Conservation (phyloP, 2,329 filamentous ascomycete genomes). For the Aureobasidium sp. region DNA sequence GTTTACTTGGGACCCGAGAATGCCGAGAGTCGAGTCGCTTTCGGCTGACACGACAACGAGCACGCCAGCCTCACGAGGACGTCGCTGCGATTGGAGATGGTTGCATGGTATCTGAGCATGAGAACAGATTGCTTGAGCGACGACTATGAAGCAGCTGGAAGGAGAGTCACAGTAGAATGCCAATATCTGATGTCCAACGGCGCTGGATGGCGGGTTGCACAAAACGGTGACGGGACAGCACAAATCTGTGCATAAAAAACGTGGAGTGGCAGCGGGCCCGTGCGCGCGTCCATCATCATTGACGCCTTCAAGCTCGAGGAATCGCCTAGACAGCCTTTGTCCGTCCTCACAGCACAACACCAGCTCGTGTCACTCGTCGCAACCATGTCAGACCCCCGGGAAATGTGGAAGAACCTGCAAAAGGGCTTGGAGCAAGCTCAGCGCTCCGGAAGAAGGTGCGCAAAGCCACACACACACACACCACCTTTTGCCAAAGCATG, state of each 20-base stretch:
- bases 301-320: slow-evolving; percentile 5
- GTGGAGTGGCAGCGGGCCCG: not conserved
- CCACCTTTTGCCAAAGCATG: slow-evolving; percentile 1
- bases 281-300: slow-evolving; percentile 1
- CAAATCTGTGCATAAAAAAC: not conserved
- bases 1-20: slow-evolving; percentile 5
- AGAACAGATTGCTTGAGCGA: not conserved
- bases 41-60: slow-evolving; percentile 8
- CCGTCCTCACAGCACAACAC: not conserved
- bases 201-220: not conserved
- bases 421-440: slow-evolving; percentile 47
- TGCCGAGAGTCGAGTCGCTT: not conserved
- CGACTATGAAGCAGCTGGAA: not conserved
- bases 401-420: slow-evolving; percentile 61
- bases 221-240: slow-evolving; percentile 4
- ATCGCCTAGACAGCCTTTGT: not conserved
- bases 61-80: not conserved
- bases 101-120: not conserved
- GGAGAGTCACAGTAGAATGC: not conserved
- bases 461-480: too few species aligned
- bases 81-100: not conserved
- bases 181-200: slow-evolving; percentile 2
- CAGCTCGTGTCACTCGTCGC: slow-evolving; percentile 12
- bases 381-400: slow-evolving; percentile 49
- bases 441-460: slow-evolving; percentile 41